A percentile compares a stretch with the other conserved stretches of the same genome.
Evolutionary conservation across 495 filamentous ascomycete species (phyloP).

Genomic region (Podospora pseudocomata): DNA sequence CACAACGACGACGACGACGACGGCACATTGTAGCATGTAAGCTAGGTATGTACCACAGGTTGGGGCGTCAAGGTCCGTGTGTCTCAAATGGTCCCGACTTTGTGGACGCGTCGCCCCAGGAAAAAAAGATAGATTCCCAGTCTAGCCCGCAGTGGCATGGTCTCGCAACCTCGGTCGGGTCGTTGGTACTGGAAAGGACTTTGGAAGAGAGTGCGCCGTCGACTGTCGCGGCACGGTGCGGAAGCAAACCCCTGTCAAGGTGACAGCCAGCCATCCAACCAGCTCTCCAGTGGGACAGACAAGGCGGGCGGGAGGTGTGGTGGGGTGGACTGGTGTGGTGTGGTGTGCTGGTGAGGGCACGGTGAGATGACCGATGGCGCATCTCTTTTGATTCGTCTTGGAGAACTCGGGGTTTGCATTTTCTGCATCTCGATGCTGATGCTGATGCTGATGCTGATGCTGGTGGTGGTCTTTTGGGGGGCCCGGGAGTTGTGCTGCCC

Average conservation of each 20-base stretch:
- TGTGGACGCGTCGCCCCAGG: constrained; percentile 6
- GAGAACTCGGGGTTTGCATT: too few species aligned
- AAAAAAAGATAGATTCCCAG: neutral
- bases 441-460: too few species aligned
- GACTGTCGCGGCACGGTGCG: constrained; percentile 14
- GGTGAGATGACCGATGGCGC: too few species aligned
- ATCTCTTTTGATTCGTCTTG: too few species aligned
- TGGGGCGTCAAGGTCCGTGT: neutral
- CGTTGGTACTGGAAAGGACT: constrained; percentile 12
- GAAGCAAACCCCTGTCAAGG: neutral
- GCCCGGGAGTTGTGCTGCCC: neutral
- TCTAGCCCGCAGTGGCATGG: neutral
- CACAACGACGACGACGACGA: too few species aligned
- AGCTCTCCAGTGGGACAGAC: neutral
- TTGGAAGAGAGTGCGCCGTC: neutral
- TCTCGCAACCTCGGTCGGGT: neutral
- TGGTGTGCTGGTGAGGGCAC: too few species aligned
- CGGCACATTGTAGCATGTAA: too few species aligned
- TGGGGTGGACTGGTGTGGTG: too few species aligned
- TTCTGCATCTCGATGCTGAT: too few species aligned
- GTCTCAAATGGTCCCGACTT: constrained; percentile 9
- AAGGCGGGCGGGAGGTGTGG: neutral
- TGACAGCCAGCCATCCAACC: neutral
- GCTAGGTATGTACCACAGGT: too few species aligned
- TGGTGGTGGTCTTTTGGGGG: too few species aligned